phyloP scores from a whole-genome alignment of 441 rosid genomes.

The Populus hybrid region DNA sequence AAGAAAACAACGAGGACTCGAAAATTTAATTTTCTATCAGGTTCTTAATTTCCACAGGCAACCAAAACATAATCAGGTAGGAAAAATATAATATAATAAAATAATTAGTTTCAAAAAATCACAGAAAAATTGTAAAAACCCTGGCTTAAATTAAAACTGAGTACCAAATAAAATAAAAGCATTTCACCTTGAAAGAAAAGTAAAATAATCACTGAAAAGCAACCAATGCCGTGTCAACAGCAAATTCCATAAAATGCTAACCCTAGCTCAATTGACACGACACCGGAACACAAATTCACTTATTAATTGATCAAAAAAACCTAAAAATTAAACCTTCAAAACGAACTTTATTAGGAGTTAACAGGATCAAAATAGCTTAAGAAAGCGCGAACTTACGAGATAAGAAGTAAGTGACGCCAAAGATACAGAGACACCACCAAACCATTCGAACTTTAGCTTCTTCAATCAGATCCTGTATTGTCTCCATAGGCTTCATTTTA shows the following conservation, averaged over 20 bases:
- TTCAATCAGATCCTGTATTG: slow-evolving; percentile 91
- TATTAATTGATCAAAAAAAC: not conserved
- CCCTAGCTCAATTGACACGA: not conserved
- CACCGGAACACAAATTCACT: not conserved
- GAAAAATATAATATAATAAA: too few relatives aligned
- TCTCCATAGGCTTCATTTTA: slow-evolving; percentile 78
- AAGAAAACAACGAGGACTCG: not conserved
- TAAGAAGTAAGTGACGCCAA: slow-evolving; percentile 70
- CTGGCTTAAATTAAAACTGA: too few relatives aligned
- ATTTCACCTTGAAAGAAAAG: not conserved
- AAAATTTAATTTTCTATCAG: not conserved
- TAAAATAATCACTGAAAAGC: not conserved
- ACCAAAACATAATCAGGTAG: not conserved
- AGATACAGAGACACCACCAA: slow-evolving; percentile 82
- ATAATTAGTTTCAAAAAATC: not conserved
- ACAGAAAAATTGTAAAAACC: not conserved
- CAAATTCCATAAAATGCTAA: not conserved
- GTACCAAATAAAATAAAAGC: too few relatives aligned
- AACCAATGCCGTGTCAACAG: not conserved
- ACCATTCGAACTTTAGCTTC: slow-evolving; percentile 82
- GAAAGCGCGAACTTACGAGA: slow-evolving; percentile 57
- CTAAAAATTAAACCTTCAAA: slow-evolving; percentile 1
- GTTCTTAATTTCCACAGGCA: not conserved
- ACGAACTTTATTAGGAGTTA: not conserved
- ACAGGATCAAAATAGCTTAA: not conserved